phyloP scores from a whole-genome alignment of 2,329 filamentous ascomycete species.

The Colletotrichum filicis region DNA sequence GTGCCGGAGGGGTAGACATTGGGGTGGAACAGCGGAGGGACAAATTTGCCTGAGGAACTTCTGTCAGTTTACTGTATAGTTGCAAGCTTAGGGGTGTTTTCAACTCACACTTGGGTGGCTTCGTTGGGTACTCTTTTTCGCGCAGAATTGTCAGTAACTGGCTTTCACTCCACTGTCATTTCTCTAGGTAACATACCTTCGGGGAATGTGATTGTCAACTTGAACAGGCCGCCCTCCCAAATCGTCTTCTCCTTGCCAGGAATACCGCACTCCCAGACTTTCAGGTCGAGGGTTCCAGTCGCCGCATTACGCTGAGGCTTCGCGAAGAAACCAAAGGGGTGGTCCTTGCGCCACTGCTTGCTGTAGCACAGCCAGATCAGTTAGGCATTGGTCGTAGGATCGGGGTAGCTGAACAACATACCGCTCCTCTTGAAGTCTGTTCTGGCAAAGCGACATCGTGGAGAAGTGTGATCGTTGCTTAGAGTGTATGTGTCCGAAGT shows the following conservation, averaged over 20 bases:
- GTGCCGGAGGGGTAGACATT: conserved; percentile 99
- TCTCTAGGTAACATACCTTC: conserved; percentile 73
- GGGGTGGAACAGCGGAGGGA: conserved; percentile 94
- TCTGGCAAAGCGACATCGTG: conserved; percentile 87
- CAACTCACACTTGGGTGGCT: conserved; percentile 95
- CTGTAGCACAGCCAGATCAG: conserved; percentile 54
- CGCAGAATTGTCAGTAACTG: conserved; percentile 37
- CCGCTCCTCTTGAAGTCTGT: conserved; percentile 90
- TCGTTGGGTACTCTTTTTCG: conserved; percentile 90
- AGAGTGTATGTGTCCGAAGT: background rate
- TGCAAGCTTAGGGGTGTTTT: background rate
- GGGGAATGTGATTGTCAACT: conserved; percentile 90
- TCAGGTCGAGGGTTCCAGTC: conserved; percentile 87
- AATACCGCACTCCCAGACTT: conserved; percentile 96
- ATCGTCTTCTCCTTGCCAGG: conserved; percentile 97
- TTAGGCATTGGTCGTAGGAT: conserved; percentile 37
- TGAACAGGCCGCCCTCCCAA: conserved; percentile 98
- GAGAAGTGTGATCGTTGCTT: conserved; percentile 16
- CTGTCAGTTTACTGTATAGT: conserved; percentile 10
- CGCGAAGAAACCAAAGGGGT: conserved; percentile 97
- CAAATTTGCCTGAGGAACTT: conserved; percentile 82
- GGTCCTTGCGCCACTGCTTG: conserved; percentile 96
- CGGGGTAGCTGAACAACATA: conserved; percentile 53
- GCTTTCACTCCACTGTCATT: background rate
- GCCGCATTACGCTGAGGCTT: conserved; percentile 80